Base-by-base conservation (phyloP, 345 rosid species). In the Theobroma cacao region DNA sequence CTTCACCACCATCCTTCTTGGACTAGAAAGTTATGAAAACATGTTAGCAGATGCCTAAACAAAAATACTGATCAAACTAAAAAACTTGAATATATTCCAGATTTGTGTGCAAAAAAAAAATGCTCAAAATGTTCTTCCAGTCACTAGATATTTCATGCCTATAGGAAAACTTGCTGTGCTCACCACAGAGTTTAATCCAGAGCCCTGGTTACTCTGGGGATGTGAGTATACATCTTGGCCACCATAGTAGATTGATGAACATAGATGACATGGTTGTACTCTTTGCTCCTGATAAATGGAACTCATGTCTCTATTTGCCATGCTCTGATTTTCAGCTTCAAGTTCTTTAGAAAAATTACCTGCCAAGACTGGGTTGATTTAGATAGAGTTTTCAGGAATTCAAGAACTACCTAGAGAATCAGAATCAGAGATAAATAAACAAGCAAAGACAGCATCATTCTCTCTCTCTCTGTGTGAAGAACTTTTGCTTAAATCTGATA, bases 241-340 rank as follows among this genome's bases (percentile, higher is more conserved):
- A 75, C 98, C 98, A 33, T 93, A 91, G 78, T 84, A 93, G 84
- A 93, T 93, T 3, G 98, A 93, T 38, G 98, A 93, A 82, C 96
- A 89, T 17, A 93, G 84, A 80, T 86, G 89, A 72, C 92, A 89
- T 22, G 98, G 98, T 41, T 90, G 93, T 14, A 85, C 84, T 80
- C 79, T 89, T 79, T 89, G 96, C 1, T 88, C 87, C 36, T 88
- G 90, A 80, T 89, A 89, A 53, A 71, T 34, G 15, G 87, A 87
- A 78, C 78, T 71, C 83, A 12, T 36, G 71, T 87, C 89, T 58
- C 61, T 76, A 63, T 66, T 77, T 66, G 77, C 79, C 3, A 14
- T 28, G 75, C 82, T 80, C 81, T 87, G 80, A 48, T 67, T 79
- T 75, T 78, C 88, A 34, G 77, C 82, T 72, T 85, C 87, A 15